Percentiles rank a stretch among this genome's conserved stretches.
Conservation (phyloP, 306 rosid species). For the Dicorynia guianensis region DNA sequence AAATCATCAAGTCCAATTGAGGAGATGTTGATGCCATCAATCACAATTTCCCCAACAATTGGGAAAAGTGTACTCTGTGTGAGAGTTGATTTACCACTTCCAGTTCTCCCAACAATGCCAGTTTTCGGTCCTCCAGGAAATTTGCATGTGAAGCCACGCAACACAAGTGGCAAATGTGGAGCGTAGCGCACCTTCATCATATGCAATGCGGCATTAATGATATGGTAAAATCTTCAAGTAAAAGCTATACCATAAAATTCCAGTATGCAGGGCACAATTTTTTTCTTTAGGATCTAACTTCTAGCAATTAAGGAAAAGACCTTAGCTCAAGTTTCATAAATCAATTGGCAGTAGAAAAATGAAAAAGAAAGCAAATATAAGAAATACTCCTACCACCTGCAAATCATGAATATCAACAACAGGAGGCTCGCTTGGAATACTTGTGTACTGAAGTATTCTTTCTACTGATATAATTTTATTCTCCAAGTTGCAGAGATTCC, state of each 20-base stretch:
- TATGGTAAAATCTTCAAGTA: neutral
- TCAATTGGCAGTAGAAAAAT: neutral
- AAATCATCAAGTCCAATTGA: conserved; percentile 82
- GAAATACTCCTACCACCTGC: conserved; percentile 58
- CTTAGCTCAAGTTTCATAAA: neutral
- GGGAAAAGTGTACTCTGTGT: conserved; percentile 83
- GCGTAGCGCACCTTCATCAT: conserved; percentile 80
- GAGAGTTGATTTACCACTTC: conserved; percentile 87
- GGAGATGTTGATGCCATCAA: conserved; percentile 68
- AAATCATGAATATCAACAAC: conserved; percentile 65
- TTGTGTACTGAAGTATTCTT: conserved; percentile 75
- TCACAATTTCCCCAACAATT: conserved; percentile 65
- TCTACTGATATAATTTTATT: conserved; percentile 87
- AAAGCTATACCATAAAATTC: conserved; percentile 8
- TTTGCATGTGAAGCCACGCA: conserved; percentile 78
- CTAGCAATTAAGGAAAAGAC: conserved; percentile 18
- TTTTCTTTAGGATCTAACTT: conserved; percentile 20
- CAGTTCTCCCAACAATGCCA: conserved; percentile 93
- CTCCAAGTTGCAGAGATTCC: conserved; percentile 79
- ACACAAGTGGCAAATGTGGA: conserved; percentile 86
- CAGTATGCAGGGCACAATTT: neutral
- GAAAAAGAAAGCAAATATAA: conserved; percentile 3
- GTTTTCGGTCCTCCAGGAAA: conserved; percentile 79
- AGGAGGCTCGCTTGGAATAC: conserved; percentile 76
- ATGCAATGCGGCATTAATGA: conserved; percentile 14